Percentiles rank a stretch among this genome's conserved stretches.
Evolutionary conservation across 495 filamentous ascomycete species (phyloP).

Genomic region (Daldinia caldariorum): DNA sequence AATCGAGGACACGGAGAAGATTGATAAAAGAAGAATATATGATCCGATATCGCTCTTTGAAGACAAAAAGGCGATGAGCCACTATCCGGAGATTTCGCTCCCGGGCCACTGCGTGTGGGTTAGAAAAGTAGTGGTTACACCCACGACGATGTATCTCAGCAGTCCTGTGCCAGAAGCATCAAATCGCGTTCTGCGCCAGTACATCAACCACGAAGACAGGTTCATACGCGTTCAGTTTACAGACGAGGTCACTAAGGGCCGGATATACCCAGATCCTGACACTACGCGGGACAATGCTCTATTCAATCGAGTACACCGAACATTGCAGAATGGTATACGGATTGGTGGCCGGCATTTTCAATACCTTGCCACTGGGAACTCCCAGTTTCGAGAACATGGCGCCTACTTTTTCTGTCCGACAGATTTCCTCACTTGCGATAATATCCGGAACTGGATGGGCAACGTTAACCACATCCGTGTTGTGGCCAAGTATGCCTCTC

Average conservation of each 20-base stretch:
- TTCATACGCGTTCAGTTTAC: constrained; percentile 94
- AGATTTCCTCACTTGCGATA: constrained; percentile 67
- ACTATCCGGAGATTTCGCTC: constrained; percentile 63
- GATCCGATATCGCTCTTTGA: constrained; percentile 82
- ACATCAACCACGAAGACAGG: constrained; percentile 71
- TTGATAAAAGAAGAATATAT: constrained; percentile 64
- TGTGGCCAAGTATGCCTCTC: constrained; percentile 85
- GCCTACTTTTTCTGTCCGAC: constrained; percentile 87
- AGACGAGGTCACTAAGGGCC: constrained; percentile 72
- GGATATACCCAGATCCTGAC: constrained; percentile 58
- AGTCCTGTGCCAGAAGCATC: constrained; percentile 84
- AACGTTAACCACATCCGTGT: constrained; percentile 78
- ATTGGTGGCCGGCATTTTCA: constrained; percentile 85
- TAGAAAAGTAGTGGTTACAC: constrained; percentile 81
- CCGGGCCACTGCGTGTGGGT: constrained; percentile 77
- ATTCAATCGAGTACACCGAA: constrained; percentile 75
- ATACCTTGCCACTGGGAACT: constrained; percentile 95
- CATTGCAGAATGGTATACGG: constrained; percentile 78
- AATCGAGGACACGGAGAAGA: constrained; percentile 46
- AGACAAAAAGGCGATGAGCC: constrained; percentile 53
- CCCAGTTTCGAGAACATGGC: constrained; percentile 90
- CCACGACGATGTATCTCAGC: constrained; percentile 80
- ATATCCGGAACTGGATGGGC: constrained; percentile 94
- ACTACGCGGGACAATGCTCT: constrained; percentile 69
- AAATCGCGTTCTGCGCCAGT: constrained; percentile 85